Base-by-base conservation (phyloP, 768 basidiomycete genomes). In the Auriscalpium microsporum region DNA sequence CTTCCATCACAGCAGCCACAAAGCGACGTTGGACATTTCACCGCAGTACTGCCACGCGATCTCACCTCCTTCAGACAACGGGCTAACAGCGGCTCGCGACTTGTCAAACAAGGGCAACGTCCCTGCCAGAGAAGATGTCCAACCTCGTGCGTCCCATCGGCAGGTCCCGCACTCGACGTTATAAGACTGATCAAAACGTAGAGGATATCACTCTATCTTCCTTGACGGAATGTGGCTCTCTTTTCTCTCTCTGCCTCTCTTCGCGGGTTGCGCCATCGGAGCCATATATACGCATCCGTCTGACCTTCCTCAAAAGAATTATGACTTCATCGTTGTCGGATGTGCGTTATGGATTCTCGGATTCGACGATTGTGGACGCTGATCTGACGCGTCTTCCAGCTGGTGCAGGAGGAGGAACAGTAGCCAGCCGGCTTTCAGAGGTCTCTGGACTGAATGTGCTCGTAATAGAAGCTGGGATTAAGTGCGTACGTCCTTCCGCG, bases 241-340 rank as follows among this genome's bases (percentile, higher is more conserved):
- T 6, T 11, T 37, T 16, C 23, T 50, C 14, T 35, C 36, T 23
- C 21, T 21, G 45, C 13, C 52, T 23, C 14, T 40, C 23, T 45
- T 10, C 11, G n/a, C 35, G n/a, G n/a, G 16, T 11, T n/a, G n/a
- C n/a, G 42, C 42, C 11, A 13, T 51, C 19, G 51, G 49, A 42
- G 28, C 19, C 35, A 23, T 57, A 23, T 54, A 45, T 42, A 50
- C 36, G 17, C 38, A 48, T 16, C 53, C 53, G 5, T 46, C 53
- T 13, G n/a, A 54, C 34, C 45, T 54, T 4, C 53, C 53, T 10
- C 33, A 17, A 21, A 49, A 48, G 11, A 40, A 40, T 8, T 55
- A 55, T 49, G 54, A 55, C 40, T 55, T 47, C 46, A 42, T 55
- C 19, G 48, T 55, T 10, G 42, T 55, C 6, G 54, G 54, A n/a